Evolutionary conservation across 306 rosid genomes (phyloP).

Genomic region (Sophora flavescens): DNA sequence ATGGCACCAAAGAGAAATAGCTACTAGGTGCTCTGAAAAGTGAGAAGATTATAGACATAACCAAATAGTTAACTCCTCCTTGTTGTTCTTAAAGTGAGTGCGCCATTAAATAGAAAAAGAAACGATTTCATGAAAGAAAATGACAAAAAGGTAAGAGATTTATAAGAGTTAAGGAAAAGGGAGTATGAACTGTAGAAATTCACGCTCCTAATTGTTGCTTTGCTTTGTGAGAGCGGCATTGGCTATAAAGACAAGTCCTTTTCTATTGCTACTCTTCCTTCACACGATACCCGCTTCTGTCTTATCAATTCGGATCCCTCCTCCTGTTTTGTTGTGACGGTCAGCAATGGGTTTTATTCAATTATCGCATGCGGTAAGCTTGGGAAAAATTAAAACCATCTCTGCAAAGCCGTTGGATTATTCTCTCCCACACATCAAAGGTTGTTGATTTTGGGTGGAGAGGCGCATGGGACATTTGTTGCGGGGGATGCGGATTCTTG

Average conservation of each 20-base stretch:
- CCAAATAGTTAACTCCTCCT: neutral
- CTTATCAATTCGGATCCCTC: too few species aligned
- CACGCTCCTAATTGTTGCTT: slow-evolving; percentile 35
- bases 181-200: slow-evolving; percentile 38
- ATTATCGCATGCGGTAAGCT: too few species aligned
- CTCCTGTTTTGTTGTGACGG: too few species aligned
- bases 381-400: too few species aligned
- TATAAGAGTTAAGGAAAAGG: neutral
- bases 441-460: too few species aligned
- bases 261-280: neutral
- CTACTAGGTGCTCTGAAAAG: neutral
- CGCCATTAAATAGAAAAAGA: slow-evolving; percentile 28
- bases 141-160: neutral
- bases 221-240: slow-evolving; percentile 57
- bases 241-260: slow-evolving; percentile 28
- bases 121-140: neutral
- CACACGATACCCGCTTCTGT: neutral
- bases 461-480: too few species aligned
- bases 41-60: neutral
- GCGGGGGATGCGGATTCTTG: too few species aligned
- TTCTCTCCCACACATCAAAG: too few species aligned
- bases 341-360: too few species aligned
- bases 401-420: too few species aligned
- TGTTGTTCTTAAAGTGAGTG: neutral
- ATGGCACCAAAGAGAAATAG: slow-evolving; percentile 25